Base-by-base conservation (phyloP, 805 yeast genomes). In the Lachancea sp. region DNA sequence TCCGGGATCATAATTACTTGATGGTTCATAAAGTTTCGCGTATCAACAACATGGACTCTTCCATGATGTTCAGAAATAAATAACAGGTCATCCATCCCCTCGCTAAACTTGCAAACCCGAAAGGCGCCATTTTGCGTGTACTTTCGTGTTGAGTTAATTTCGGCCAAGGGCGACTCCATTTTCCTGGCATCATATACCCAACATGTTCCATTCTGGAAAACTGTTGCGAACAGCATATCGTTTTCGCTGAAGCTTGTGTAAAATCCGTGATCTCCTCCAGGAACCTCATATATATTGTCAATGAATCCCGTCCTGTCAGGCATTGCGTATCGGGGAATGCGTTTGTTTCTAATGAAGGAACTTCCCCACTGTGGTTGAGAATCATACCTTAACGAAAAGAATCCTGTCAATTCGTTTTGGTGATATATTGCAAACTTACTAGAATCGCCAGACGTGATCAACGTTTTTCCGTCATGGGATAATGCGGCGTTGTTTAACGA, bases 141-240 rank as follows among this genome's bases (percentile, higher is more conserved):
- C 34, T 70, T 69, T 47, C 89, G 66, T 0, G 90, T 80, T 3
- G 88, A 78, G 36, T 66, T 64, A 21, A 83, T 67, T 42, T 70
- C 72, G 40, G 71, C 68, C 12, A 81, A 44, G 4, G 87, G 85
- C 7, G 58, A 49, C 1, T 62, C 51, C 39, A 77, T 57, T 45
- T 79, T 80, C 47, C 97, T 67, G 6, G 83, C 58, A 60, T 89
- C 97, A 57, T 80, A 89, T 7, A 89, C 63, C 46, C 79, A 68
- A 45, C 90, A 79, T 16, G 76, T 65, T 5, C 97, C 97, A 55
- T 84, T 88, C 61, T 89, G 96, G 58, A 87, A 87, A 18, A 88
- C 80, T 0, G 84, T 78, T 1, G 92, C 79, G 56, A 89, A 83
- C 46, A 78, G 71, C 38, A 70, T 50, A 16, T 90, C 95, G 33